Percentiles rank a stretch among this genome's conserved stretches.
phyloP scores from a whole-genome alignment of 1,284 basidiomycete species.

The Papiliotrema flavescens region DNA sequence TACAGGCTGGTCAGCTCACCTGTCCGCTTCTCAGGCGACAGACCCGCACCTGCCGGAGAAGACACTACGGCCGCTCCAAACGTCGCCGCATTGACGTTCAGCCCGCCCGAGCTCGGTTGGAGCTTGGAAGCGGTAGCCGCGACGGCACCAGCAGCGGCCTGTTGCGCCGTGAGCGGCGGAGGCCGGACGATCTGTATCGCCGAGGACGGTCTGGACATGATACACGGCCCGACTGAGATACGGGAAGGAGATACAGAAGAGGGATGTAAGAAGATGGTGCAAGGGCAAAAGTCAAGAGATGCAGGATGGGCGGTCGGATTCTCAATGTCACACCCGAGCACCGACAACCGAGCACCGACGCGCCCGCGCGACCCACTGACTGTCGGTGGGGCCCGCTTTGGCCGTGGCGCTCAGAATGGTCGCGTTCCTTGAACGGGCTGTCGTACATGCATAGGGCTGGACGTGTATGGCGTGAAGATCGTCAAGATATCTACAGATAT shows the following conservation, averaged over 20 bases:
- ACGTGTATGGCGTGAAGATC: too few species aligned
- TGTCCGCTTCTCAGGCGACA: background rate
- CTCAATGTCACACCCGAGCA: too few species aligned
- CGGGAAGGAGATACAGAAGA: background rate
- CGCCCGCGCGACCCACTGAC: too few species aligned
- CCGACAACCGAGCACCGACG: too few species aligned
- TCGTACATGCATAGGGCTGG: too few species aligned
- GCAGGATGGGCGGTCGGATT: too few species aligned
- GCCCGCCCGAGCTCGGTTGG: background rate
- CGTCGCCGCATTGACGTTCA: constrained; percentile 1
- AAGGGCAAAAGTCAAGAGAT: too few species aligned
- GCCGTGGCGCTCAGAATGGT: too few species aligned
- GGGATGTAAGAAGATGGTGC: background rate
- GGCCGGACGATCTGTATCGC: constrained; percentile 1
- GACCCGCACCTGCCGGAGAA: background rate
- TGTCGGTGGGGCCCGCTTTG: too few species aligned
- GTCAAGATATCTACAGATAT: too few species aligned
- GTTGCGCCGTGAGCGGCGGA: background rate
- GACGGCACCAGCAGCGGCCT: background rate
- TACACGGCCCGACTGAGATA: background rate
- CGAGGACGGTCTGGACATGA: background rate
- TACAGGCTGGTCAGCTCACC: background rate
- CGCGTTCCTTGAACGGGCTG: too few species aligned
- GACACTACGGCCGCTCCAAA: background rate
- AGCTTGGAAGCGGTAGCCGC: background rate